These are phyloP conservation scores for Xylariaceae sp. DNA, from an alignment of 2,329 filamentous ascomycete species.

Conservation along the genomic window DNA sequence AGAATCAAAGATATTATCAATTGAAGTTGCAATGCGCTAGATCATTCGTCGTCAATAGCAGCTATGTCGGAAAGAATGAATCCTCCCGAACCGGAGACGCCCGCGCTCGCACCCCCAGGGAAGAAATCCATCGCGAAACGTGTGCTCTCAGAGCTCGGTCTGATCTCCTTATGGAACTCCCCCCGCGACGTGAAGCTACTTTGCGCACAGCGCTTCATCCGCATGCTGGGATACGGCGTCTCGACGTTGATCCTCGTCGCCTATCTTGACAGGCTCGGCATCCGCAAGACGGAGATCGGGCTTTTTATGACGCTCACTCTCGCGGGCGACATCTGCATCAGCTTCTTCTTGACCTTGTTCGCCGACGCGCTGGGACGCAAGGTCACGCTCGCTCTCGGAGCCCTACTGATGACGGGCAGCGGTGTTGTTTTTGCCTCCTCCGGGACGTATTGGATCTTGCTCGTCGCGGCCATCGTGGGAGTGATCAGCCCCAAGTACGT, in stretches of 20 bases:
- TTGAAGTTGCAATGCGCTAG: no score
- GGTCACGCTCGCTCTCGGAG: conserved; percentile 60
- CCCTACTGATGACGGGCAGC: conserved; percentile 61
- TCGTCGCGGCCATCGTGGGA: conserved; percentile 63
- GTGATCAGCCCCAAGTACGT: conserved; percentile 64
- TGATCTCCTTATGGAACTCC: conserved; percentile 51
- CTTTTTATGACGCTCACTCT: conserved; percentile 72
- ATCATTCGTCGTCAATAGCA: no score
- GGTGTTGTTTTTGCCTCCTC: conserved; percentile 61
- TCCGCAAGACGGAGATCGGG: conserved; percentile 60
- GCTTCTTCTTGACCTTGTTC: conserved; percentile 63
- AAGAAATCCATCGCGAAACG: neutral
- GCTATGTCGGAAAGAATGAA: neutral
- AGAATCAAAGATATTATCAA: no score
- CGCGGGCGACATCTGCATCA: conserved; percentile 64
- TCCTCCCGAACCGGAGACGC: neutral
- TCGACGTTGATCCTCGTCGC: conserved; percentile 64
- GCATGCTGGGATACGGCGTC: conserved; percentile 68
- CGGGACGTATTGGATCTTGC: conserved; percentile 63
- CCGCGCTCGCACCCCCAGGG: no score
- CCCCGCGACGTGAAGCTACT: conserved; percentile 62
- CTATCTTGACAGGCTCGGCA: conserved; percentile 58
- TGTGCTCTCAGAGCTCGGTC: conserved; percentile 49
- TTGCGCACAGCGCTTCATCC: conserved; percentile 64
- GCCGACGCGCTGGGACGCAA: conserved; percentile 64